phyloP scores from a whole-genome alignment of 345 rosid genomes.

The Aquilaria sinensis region DNA sequence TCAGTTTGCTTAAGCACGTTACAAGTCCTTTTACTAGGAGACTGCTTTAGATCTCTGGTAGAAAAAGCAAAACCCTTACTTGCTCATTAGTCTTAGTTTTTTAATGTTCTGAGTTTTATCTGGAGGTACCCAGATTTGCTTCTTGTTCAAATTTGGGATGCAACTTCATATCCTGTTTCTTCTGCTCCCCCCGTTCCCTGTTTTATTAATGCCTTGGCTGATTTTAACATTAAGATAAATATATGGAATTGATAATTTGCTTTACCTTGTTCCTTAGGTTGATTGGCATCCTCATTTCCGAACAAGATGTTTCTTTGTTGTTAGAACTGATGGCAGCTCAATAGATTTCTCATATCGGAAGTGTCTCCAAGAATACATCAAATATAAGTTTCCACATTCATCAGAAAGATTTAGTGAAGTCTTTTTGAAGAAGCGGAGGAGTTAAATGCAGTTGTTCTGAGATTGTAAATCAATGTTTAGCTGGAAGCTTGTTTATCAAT shows the following conservation, averaged over 20 bases:
- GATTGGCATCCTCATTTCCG: slow-evolving; percentile 87
- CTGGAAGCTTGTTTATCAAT: not conserved
- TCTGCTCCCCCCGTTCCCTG: too few relatives aligned
- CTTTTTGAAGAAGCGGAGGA: slow-evolving; percentile 56
- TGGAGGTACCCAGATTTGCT: not conserved
- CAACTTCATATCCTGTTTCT: not conserved
- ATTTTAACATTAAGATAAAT: not conserved
- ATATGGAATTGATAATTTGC: slow-evolving; percentile 10
- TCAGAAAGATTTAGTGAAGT: slow-evolving; percentile 77
- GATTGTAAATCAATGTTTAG: too few relatives aligned
- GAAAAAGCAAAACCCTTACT: too few relatives aligned
- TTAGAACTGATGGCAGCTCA: slow-evolving; percentile 90
- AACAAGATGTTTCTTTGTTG: slow-evolving; percentile 88
- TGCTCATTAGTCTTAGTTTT: not conserved
- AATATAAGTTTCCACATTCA: slow-evolving; percentile 56
- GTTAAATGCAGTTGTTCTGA: slow-evolving; percentile 10
- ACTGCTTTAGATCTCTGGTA: too few relatives aligned
- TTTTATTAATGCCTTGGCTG: not conserved
- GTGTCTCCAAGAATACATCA: slow-evolving; percentile 74
- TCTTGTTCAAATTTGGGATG: not conserved
- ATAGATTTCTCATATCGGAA: slow-evolving; percentile 96
- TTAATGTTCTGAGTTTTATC: not conserved
- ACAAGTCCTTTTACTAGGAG: too few relatives aligned
- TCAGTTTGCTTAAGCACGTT: too few relatives aligned
- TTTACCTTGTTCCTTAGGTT: slow-evolving; percentile 39